Conservation (phyloP, 768 basidiomycete genomes). For the Mycena vitilis region DNA sequence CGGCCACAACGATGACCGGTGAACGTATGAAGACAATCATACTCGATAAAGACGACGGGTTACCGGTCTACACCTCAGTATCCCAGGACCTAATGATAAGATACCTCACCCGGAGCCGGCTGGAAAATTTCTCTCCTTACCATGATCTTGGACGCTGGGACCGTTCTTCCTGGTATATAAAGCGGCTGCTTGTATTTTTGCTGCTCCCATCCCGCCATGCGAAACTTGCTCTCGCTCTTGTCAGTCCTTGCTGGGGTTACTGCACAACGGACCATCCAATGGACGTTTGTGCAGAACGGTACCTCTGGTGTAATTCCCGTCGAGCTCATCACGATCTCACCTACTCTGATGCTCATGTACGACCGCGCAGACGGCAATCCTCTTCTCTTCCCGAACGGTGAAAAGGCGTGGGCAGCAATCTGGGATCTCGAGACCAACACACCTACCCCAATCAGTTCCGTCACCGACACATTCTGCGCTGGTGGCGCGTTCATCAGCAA, state of each 20-base stretch:
- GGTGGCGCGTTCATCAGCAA: slow-evolving; percentile 38
- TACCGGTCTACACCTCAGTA: too few relatives aligned
- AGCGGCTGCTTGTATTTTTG: slow-evolving; percentile 6
- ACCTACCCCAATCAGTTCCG: slow-evolving; percentile 24
- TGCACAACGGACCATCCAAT: slow-evolving; percentile 34
- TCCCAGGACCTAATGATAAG: too few relatives aligned
- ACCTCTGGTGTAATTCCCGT: slow-evolving; percentile 35
- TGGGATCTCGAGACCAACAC: slow-evolving; percentile 40
- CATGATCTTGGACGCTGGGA: neutral
- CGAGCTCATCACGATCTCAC: slow-evolving; percentile 39
- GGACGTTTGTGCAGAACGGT: slow-evolving; percentile 40
- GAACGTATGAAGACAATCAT: too few relatives aligned
- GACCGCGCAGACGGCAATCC: slow-evolving; percentile 39
- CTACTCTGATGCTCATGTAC: slow-evolving; percentile 37
- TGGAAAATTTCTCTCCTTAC: too few relatives aligned
- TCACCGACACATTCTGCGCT: slow-evolving; percentile 40
- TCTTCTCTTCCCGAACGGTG: slow-evolving; percentile 35
- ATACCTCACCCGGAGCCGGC: too few relatives aligned
- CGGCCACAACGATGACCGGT: too few relatives aligned
- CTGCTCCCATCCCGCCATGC: slow-evolving; percentile 20
- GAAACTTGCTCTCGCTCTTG: slow-evolving; percentile 21
- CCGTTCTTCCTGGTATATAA: slow-evolving; percentile 17
- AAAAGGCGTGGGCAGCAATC: slow-evolving; percentile 37
- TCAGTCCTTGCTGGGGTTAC: slow-evolving; percentile 11
- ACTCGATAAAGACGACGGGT: too few relatives aligned